These are phyloP conservation scores for Podaxis pistillaris DNA, from an alignment of 768 basidiomycete genomes.

Conservation along the genomic window DNA sequence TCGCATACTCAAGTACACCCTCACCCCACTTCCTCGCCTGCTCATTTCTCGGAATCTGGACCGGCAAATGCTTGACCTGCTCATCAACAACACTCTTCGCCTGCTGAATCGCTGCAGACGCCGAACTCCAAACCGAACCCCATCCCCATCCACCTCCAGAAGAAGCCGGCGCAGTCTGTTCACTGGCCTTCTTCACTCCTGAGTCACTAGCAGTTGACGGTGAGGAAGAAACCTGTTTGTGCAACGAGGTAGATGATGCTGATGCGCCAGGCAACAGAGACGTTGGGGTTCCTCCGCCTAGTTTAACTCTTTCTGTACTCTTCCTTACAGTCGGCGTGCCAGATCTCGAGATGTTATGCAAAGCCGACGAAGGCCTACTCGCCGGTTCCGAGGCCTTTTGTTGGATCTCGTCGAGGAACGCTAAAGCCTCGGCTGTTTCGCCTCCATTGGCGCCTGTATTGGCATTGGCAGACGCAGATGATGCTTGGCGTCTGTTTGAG, in stretches of 20 bases:
- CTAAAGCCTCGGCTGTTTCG: conserved; percentile 78
- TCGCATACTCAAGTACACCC: conserved; percentile 83
- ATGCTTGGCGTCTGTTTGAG: conserved; percentile 16
- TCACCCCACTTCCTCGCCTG: conserved; percentile 89
- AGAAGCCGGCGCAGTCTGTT: conserved; percentile 21
- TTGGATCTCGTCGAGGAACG: conserved; percentile 93
- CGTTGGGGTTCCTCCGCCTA: conserved; percentile 47
- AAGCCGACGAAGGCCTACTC: conserved; percentile 42
- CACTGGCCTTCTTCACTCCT: conserved; percentile 23
- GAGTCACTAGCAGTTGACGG: conserved; percentile 11
- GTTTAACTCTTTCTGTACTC: conserved; percentile 72
- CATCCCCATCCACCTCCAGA: conserved; percentile 64
- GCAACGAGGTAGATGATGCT: conserved; percentile 40
- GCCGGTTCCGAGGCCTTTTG: conserved; percentile 85
- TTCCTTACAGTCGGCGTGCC: conserved; percentile 73
- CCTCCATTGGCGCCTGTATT: conserved; percentile 42
- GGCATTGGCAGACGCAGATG: conserved; percentile 1
- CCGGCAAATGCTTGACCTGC: conserved; percentile 81
- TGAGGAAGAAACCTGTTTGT: conserved; percentile 20
- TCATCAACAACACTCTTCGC: conserved; percentile 89
- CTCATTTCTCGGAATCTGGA: conserved; percentile 53
- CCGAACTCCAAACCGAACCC: conserved; percentile 87
- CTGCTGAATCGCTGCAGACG: conserved; percentile 83
- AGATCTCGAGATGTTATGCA: conserved; percentile 54
- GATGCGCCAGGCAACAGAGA: conserved; percentile 39